Evolutionary conservation across 768 basidiomycete genomes (phyloP).

Genomic region (Suillus occidentalis): DNA sequence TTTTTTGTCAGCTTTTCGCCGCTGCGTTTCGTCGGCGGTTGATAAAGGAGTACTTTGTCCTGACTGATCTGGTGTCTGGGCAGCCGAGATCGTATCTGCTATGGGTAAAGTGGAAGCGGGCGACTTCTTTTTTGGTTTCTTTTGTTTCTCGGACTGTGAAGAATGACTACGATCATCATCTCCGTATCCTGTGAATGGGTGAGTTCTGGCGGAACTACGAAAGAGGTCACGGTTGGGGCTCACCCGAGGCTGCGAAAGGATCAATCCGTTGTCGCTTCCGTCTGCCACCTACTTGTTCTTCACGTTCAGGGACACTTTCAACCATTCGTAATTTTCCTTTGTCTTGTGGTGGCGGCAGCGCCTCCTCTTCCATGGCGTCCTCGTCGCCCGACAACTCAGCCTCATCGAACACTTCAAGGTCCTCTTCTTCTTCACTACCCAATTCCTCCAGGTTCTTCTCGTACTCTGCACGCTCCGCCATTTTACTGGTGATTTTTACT

Average conservation of each 20-base stretch:
- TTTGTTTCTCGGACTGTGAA: constrained; percentile 1
- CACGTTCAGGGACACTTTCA: constrained; percentile 16
- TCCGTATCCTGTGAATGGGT: constrained; percentile 31
- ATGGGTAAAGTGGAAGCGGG: background rate
- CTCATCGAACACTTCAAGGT: constrained; percentile 38
- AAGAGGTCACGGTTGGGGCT: background rate
- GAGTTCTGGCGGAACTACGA: background rate
- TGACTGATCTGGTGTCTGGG: constrained; percentile 10
- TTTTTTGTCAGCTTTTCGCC: constrained; percentile 33
- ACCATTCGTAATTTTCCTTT: constrained; percentile 42
- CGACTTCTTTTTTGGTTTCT: constrained; percentile 15
- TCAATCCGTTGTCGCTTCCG: constrained; percentile 57
- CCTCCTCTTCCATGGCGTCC: constrained; percentile 14
- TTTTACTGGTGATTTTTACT: constrained; percentile 66
- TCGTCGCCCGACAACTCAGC: constrained; percentile 11
- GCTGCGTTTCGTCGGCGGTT: constrained; percentile 22
- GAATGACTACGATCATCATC: constrained; percentile 18
- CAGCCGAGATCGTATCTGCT: constrained; percentile 9
- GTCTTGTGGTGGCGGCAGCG: constrained; percentile 11
- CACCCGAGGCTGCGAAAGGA: constrained; percentile 59
- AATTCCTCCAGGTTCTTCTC: constrained; percentile 52
- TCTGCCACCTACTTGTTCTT: constrained; percentile 30
- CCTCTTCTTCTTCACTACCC: constrained; percentile 43
- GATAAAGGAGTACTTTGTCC: constrained; percentile 25
- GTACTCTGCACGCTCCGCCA: constrained; percentile 67